These are phyloP conservation scores for Kodamaea sp. DNA, from an alignment of 1,139 yeast genomes.

Conservation along the genomic window DNA sequence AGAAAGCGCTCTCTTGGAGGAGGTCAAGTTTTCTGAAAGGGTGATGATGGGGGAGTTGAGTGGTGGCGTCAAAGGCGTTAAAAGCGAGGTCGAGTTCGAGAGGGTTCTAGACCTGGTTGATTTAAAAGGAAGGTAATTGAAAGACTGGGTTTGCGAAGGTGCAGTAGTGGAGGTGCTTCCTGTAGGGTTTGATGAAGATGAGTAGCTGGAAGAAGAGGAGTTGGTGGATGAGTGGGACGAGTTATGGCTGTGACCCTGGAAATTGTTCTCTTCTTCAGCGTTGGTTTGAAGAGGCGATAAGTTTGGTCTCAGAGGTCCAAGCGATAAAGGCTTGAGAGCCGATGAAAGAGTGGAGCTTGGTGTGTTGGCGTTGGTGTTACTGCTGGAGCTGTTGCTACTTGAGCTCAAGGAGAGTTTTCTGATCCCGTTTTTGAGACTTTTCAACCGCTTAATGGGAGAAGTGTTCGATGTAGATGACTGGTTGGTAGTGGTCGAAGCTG, in stretches of 20 bases:
- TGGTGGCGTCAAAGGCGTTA: slow-evolving; percentile 37
- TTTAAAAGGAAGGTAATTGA: slow-evolving; percentile 5
- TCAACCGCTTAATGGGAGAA: slow-evolving; percentile 35
- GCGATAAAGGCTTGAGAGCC: background rate
- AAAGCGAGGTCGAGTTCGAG: slow-evolving; percentile 13
- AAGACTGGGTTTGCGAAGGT: background rate
- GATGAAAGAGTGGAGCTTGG: slow-evolving; percentile 5
- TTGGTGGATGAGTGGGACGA: slow-evolving; percentile 14
- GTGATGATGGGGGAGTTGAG: slow-evolving; percentile 44
- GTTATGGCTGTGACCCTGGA: slow-evolving; percentile 10
- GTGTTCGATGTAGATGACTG: slow-evolving; percentile 14
- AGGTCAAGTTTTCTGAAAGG: slow-evolving; percentile 37
- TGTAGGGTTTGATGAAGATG: slow-evolving; percentile 8
- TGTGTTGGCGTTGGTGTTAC: slow-evolving; percentile 6
- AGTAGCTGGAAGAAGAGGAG: slow-evolving; percentile 12
- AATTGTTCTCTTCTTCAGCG: background rate
- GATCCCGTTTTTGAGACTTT: slow-evolving; percentile 40
- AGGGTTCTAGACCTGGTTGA: slow-evolving; percentile 13
- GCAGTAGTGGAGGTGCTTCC: slow-evolving; percentile 2
- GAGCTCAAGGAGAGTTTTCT: slow-evolving; percentile 30
- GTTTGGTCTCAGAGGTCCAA: slow-evolving; percentile 19
- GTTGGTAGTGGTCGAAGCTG: slow-evolving; percentile 1
- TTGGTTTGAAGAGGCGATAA: slow-evolving; percentile 23
- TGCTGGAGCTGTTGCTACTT: slow-evolving; percentile 3
- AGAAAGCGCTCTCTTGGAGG: slow-evolving; percentile 30